Conservation (phyloP, 2,329 filamentous ascomycete genomes). For the Talaromyces piceae region DNA sequence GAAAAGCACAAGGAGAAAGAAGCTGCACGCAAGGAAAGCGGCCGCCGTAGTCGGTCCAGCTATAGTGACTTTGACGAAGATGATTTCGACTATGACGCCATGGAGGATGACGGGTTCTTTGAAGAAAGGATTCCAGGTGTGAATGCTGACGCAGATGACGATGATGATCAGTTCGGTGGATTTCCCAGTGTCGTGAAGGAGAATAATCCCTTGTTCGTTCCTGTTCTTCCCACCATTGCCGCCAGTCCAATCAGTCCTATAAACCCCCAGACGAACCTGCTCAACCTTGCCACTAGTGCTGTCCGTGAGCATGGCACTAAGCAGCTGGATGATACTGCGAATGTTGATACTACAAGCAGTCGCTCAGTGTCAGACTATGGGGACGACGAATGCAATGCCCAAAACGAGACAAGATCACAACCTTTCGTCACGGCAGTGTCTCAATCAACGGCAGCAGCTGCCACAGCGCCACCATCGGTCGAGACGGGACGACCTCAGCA, state of each 20-base stretch:
- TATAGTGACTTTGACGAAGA: conserved; percentile 35
- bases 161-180: conserved; percentile 26
- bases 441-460: background rate
- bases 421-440: background rate
- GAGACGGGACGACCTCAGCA: background rate
- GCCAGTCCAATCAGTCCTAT: conserved; percentile 25
- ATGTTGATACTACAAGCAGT: background rate
- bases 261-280: conserved; percentile 12
- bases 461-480: background rate
- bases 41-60: conserved; percentile 22
- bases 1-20: conserved; percentile 54
- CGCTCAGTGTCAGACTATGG: conserved; percentile 3
- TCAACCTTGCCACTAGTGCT: background rate
- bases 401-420: background rate
- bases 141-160: conserved; percentile 39
- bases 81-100: conserved; percentile 38
- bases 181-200: conserved; percentile 22
- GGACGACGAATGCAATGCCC: background rate
- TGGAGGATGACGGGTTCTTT: conserved; percentile 35
- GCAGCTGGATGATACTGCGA: background rate
- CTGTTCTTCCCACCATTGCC: conserved; percentile 29
- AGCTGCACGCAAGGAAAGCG: conserved; percentile 32
- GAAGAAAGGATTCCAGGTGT: conserved; percentile 44
- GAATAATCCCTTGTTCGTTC: conserved; percentile 25
- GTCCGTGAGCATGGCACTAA: background rate